Percentiles rank a stretch among this genome's conserved stretches.
phyloP scores from a whole-genome alignment of 106 monocot genomes.

The Allium fistulosum region DNA sequence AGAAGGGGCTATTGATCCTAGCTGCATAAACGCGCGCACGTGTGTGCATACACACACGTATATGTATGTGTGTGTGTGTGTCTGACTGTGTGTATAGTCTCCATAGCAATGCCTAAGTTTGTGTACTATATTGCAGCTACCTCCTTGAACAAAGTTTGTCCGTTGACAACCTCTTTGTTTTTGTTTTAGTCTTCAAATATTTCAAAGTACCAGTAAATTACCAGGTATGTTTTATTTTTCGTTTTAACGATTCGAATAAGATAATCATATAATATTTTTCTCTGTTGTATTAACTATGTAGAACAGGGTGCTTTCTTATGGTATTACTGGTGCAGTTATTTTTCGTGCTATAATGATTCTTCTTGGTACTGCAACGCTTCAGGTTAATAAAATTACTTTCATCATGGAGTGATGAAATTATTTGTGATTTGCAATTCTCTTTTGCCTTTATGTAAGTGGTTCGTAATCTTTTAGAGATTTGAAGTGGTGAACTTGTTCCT shows the following conservation, averaged over 20 bases:
- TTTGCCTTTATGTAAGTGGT: constrained; percentile 7
- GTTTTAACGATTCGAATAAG: background rate
- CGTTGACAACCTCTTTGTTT: constrained; percentile 91
- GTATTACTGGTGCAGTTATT: constrained; percentile 90
- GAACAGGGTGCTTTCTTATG: constrained; percentile 91
- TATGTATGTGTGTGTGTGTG: too few species aligned
- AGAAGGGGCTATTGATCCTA: too few species aligned
- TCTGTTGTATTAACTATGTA: constrained; percentile 20
- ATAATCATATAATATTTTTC: background rate
- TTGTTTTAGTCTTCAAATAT: constrained; percentile 83
- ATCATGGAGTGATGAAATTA: background rate
- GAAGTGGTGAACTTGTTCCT: constrained; percentile 84
- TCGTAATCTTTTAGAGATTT: constrained; percentile 55
- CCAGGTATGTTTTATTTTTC: constrained; percentile 41
- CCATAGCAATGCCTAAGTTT: too few species aligned
- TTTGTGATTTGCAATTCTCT: background rate
- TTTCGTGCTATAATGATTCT: constrained; percentile 94
- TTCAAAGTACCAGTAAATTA: constrained; percentile 74
- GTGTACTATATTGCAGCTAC: constrained; percentile 43
- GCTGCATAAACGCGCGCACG: too few species aligned
- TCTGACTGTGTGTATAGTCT: background rate
- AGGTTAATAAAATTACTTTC: constrained; percentile 32
- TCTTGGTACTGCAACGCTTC: constrained; percentile 80
- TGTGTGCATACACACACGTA: too few species aligned
- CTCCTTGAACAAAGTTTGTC: constrained; percentile 82